Percentiles rank a stretch among this genome's conserved stretches.
phyloP scores from a whole-genome alignment of 352 stramenopile species.

The Globisporangium sylvaticum region DNA sequence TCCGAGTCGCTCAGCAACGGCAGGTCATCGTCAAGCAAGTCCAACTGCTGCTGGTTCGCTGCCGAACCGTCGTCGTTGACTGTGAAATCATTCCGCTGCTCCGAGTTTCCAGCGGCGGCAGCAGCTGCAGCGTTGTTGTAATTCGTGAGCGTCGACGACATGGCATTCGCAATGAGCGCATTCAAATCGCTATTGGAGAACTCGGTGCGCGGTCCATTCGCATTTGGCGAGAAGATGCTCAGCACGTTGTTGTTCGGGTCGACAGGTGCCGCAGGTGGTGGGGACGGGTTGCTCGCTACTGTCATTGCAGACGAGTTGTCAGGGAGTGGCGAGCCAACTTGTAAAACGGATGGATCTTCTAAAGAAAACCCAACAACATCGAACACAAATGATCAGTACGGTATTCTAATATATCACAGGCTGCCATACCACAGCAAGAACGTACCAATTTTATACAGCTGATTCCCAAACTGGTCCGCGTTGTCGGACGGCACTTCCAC shows the following conservation, averaged over 20 bases:
- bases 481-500: constrained; percentile 52
- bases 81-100: neutral
- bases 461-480: constrained; percentile 15
- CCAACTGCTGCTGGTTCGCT: constrained; percentile 26
- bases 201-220: constrained; percentile 11
- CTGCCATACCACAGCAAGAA: constrained; percentile 3
- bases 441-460: constrained; percentile 36
- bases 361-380: neutral
- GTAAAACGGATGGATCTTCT: constrained; percentile 42
- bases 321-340: constrained; percentile 38
- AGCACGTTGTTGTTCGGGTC: constrained; percentile 45
- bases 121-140: constrained; percentile 11
- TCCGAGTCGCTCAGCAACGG: constrained; percentile 64
- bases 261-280: constrained; percentile 7
- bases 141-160: constrained; percentile 24
- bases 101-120: neutral
- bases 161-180: constrained; percentile 16
- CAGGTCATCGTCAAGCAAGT: constrained; percentile 76
- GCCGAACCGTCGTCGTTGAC: neutral
- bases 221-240: constrained; percentile 66
- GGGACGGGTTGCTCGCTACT: constrained; percentile 20
- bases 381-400: neutral
- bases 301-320: constrained; percentile 34
- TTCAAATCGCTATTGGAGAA: constrained; percentile 21
- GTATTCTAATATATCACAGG: neutral